phyloP scores from a whole-genome alignment of 192 early-diverging fungal species.

The Backusella tarrabulga region DNA sequence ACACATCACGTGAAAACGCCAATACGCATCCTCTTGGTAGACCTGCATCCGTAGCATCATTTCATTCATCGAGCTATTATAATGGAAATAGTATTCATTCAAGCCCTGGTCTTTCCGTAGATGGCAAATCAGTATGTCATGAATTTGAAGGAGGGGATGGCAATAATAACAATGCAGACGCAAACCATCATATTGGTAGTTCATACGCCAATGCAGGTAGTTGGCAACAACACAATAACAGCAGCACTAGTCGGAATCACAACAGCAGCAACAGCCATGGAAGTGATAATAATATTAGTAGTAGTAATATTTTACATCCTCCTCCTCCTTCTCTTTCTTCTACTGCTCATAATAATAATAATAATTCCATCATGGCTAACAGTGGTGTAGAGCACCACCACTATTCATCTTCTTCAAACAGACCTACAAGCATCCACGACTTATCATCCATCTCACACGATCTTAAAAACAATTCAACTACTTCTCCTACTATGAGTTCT shows the following conservation, averaged over 20 bases:
- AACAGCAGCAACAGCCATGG: background rate
- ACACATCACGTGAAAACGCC: conserved; percentile 12
- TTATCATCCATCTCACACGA: conserved; percentile 1
- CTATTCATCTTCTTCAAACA: conserved; percentile 8
- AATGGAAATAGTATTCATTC: background rate
- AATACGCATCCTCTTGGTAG: conserved; percentile 17
- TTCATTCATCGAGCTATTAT: background rate
- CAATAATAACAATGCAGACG: conserved; percentile 11
- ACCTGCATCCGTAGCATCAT: conserved; percentile 12
- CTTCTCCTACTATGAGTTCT: conserved; percentile 11
- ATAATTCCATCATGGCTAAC: conserved; percentile 2
- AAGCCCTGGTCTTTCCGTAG: background rate
- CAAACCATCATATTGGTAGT: background rate
- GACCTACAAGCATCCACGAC: conserved; percentile 9
- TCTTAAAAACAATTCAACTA: background rate
- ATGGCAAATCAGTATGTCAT: background rate
- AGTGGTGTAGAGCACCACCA: conserved; percentile 2
- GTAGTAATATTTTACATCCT: background rate
- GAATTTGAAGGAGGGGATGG: background rate
- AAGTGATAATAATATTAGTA: conserved; percentile 12
- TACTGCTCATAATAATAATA: background rate
- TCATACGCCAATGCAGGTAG: conserved; percentile 23
- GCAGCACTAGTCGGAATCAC: conserved; percentile 10
- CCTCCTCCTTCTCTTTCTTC: conserved; percentile 1
- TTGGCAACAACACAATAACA: conserved; percentile 18